A percentile compares a stretch with the other conserved stretches of the same genome.
Evolutionary conservation across 2,329 filamentous ascomycete species (phyloP).

Genomic region (Exophiala xenobiotica): DNA sequence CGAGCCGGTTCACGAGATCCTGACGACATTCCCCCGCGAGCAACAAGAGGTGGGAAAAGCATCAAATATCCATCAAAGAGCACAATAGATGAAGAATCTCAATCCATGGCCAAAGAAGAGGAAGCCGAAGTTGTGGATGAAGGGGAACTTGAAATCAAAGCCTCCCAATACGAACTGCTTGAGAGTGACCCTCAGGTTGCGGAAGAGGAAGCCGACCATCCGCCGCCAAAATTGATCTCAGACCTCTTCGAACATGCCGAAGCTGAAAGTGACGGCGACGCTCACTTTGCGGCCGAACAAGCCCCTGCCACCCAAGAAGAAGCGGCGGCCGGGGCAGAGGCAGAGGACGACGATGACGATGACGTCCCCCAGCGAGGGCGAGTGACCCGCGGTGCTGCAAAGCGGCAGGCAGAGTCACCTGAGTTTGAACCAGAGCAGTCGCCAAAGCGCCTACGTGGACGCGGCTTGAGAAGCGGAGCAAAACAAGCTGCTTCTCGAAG

Average conservation of each 20-base stretch:
- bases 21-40: constrained; percentile 44
- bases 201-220: constrained; percentile 33
- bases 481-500: constrained; percentile 42
- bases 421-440: constrained; percentile 33
- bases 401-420: constrained; percentile 35
- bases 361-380: constrained; percentile 51
- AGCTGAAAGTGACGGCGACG: constrained; percentile 28
- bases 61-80: constrained; percentile 41
- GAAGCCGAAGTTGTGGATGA: constrained; percentile 31
- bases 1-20: constrained; percentile 56
- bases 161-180: constrained; percentile 43
- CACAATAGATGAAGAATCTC: constrained; percentile 40
- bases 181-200: constrained; percentile 40
- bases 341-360: constrained; percentile 58
- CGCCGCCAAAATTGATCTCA: constrained; percentile 29
- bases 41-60: constrained; percentile 44
- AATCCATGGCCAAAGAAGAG: constrained; percentile 40
- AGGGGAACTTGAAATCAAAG: constrained; percentile 36
- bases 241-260: constrained; percentile 18
- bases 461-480: constrained; percentile 31
- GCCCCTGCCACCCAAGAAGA: constrained; percentile 40
- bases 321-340: constrained; percentile 38
- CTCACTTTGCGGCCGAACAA: constrained; percentile 27
- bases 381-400: constrained; percentile 33
- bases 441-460: constrained; percentile 35